Evolutionary conservation across 1,139 yeast genomes (phyloP), one percentile per base, ranked within the genome.

Genomic region (Blastobotrys illinoisensis): DNA sequence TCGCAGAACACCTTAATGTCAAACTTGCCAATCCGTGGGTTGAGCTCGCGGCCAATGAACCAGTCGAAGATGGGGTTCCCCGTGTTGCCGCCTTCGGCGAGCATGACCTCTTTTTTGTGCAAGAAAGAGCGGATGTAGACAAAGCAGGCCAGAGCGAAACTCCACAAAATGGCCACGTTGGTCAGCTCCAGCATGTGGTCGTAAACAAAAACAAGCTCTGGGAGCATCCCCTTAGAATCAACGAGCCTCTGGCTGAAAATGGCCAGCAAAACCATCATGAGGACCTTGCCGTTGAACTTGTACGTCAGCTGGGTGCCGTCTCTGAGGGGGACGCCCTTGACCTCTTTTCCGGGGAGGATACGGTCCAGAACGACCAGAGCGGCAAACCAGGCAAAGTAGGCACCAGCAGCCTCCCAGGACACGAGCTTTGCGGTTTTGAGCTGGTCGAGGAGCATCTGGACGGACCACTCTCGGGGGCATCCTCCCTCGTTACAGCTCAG

Each of bases 21-120:
- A 79, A 91, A 82, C 1, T 79, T 67, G 0, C 96, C 96, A 55
- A 89, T 74, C 63, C 98, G 78, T 32, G 99, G 99, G 67, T 95
- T 95, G 67, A 95, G 76, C 70, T 93, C 98, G 54, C 99, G 81
- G 26, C 99, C 99, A 68, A 93, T 90, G 67, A 89, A 95, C 97
- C 97, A 93, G 71, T 93, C 97, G 68, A 88, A 93, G 26, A 91
- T 64, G 1, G 73, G 61, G 62, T 81, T 83, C 0, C 89, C 88
- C 0, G 96, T 78, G 71, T 93, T 93, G 3, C 99, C 99, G 49
- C 95, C 95, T 46, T 80, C 73, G 0, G 97, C 93, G 55, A 93
- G 76, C 47, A 91, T 81, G 57, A 88, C 78, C 65, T 88, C 95
- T 16, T 74, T 75, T 20, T 56, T 3, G 82, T 83, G 16, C 83